A percentile compares a stretch with the other conserved stretches of the same genome.
Evolutionary conservation across 2,329 filamentous ascomycete species (phyloP).

Genomic region (Fusarium sp.): DNA sequence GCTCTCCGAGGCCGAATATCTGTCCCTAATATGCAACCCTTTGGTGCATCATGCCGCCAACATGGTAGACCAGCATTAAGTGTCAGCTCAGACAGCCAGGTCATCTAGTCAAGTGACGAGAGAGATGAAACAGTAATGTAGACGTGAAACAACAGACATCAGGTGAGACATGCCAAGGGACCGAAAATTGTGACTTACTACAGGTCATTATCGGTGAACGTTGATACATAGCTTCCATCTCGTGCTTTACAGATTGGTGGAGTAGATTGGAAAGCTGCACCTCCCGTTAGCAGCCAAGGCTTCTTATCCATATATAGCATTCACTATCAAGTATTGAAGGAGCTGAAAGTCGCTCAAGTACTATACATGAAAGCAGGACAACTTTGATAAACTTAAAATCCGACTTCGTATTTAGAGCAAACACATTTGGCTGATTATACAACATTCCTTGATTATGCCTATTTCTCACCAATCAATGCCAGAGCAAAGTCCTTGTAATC

Average conservation of each 20-base stretch:
- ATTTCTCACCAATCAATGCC: constrained; percentile 44
- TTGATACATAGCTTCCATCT: neutral
- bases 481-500: constrained; percentile 45
- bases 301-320: too few species aligned
- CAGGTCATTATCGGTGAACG: neutral
- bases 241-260: neutral
- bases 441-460: neutral
- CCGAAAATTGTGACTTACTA: rapidly evolving
- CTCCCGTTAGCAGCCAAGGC: too few species aligned
- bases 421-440: rapidly evolving
- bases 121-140: neutral
- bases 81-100: neutral
- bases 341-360: too few species aligned
- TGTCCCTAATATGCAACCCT: neutral
- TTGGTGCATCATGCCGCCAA: neutral
- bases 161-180: neutral
- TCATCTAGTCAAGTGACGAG: neutral
- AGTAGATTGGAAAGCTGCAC: too few species aligned
- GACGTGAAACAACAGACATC: neutral
- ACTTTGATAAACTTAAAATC: too few species aligned
- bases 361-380: too few species aligned
- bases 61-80: neutral
- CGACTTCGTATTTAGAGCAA: rapidly evolving
- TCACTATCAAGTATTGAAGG: too few species aligned
- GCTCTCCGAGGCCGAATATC: neutral